Evolutionary conservation across 495 filamentous ascomycete genomes (phyloP).

Genomic region (Tuber aestivum): DNA sequence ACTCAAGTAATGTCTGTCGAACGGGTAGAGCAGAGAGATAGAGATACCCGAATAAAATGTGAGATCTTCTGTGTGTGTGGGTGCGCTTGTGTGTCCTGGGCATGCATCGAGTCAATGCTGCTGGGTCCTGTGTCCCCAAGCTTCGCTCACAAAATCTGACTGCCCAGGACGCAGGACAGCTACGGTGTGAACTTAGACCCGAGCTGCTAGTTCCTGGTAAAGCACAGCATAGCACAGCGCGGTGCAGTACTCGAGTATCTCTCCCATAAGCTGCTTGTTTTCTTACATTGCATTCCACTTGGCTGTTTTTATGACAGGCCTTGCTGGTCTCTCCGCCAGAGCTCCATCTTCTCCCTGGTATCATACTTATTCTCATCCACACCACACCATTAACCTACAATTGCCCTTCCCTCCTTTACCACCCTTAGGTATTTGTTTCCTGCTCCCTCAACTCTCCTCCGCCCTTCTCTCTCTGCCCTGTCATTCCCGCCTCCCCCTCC

Average conservation of each 20-base stretch:
- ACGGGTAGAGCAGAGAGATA: background rate
- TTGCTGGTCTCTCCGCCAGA: background rate
- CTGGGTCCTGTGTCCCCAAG: background rate
- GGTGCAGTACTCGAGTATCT: background rate
- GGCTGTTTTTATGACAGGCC: background rate
- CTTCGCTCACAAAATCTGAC: background rate
- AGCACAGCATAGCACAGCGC: background rate
- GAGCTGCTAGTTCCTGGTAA: background rate
- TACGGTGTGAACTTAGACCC: no score
- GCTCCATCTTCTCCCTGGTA: background rate
- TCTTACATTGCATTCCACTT: background rate
- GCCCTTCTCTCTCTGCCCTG: conserved; percentile 7
- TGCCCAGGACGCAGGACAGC: background rate
- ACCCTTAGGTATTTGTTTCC: conserved; percentile 25
- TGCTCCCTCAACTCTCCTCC: conserved; percentile 13
- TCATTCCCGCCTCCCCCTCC: conserved; percentile 11
- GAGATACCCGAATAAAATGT: background rate
- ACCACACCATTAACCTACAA: conserved; percentile 1
- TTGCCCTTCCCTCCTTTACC: conserved; percentile 27
- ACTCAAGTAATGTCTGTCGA: background rate
- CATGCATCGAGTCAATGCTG: background rate
- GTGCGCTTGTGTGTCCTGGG: background rate
- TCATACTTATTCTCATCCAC: background rate
- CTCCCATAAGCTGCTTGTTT: conserved; percentile 3
- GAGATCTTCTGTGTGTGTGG: background rate